Conservation (phyloP, 768 basidiomycete genomes). For the Calocera cornea region DNA sequence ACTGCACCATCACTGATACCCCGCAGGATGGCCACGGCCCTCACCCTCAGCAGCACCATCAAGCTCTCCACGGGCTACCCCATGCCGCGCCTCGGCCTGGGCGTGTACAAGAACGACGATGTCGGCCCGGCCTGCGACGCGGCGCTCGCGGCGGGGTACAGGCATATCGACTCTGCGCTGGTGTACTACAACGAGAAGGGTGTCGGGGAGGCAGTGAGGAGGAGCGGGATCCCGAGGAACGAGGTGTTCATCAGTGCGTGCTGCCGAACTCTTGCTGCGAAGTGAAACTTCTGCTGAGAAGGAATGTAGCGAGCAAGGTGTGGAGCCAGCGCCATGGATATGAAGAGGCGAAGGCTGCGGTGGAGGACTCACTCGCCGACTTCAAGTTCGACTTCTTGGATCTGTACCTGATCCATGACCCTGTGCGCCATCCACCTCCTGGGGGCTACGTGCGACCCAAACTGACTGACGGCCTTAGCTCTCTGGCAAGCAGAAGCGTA, state of each 20-base stretch:
- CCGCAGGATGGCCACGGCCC: no score
- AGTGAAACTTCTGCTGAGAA: not conserved
- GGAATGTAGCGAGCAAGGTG: slow-evolving; percentile 49
- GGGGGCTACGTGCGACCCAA: slow-evolving; percentile 8
- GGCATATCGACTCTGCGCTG: slow-evolving; percentile 60
- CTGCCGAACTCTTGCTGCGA: not conserved
- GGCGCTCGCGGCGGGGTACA: slow-evolving; percentile 2
- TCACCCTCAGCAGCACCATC: not conserved
- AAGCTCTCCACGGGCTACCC: slow-evolving; percentile 30
- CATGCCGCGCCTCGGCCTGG: slow-evolving; percentile 58
- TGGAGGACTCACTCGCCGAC: slow-evolving; percentile 45
- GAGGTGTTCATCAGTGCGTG: slow-evolving; percentile 58
- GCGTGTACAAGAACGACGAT: slow-evolving; percentile 11
- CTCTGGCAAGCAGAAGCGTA: slow-evolving; percentile 50
- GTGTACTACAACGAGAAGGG: slow-evolving; percentile 34
- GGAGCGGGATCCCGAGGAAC: slow-evolving; percentile 40
- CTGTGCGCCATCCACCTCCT: slow-evolving; percentile 18
- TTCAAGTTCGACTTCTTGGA: slow-evolving; percentile 53
- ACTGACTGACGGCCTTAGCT: slow-evolving; percentile 10
- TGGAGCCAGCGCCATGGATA: slow-evolving; percentile 46
- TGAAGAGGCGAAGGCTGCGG: slow-evolving; percentile 41
- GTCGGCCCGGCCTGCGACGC: not conserved
- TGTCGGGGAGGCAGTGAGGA: slow-evolving; percentile 17
- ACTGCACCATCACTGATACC: no score
- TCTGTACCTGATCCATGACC: slow-evolving; percentile 67